These are phyloP conservation scores for Gossypium arboreum DNA, from an alignment of 345 rosid genomes.

Conservation along the genomic window DNA sequence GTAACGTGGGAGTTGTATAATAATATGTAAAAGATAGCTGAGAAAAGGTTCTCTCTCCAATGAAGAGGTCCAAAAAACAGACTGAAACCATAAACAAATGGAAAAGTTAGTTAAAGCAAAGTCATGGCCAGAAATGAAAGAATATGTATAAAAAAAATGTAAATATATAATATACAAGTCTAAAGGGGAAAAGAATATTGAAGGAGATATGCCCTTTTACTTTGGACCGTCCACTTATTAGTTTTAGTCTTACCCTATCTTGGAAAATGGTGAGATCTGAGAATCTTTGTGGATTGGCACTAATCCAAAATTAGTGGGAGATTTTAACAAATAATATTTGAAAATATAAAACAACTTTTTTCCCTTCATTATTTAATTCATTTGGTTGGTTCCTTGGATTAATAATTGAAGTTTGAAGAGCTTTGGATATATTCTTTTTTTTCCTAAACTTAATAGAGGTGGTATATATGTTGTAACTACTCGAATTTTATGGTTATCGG, in stretches of 20 bases:
- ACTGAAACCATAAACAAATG: conserved; percentile 6
- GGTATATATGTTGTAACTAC: neutral
- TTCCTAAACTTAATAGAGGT: neutral
- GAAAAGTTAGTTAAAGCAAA: conserved; percentile 19
- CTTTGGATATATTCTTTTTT: neutral
- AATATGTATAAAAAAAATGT: no score
- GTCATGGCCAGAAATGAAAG: neutral
- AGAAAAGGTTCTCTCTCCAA: conserved; percentile 2
- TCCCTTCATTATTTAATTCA: neutral
- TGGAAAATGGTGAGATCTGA: neutral
- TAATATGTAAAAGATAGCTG: no score
- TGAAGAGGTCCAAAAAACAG: neutral
- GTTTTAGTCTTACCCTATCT: conserved; percentile 8
- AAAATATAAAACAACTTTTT: conserved; percentile 1
- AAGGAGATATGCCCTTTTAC: neutral
- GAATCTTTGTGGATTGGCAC: conserved; percentile 25
- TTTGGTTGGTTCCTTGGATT: neutral
- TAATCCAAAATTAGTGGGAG: conserved; percentile 3
- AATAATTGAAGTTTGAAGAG: neutral
- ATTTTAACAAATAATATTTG: neutral
- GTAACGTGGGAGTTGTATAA: no score
- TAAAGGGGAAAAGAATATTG: neutral
- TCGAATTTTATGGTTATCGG: no score
- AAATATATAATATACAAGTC: neutral
- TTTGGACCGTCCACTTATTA: conserved; percentile 27